Percentiles rank a stretch among this genome's conserved stretches.
Evolutionary conservation across 768 basidiomycete genomes (phyloP).

Genomic region (Sporobolomyces phaffii): DNA sequence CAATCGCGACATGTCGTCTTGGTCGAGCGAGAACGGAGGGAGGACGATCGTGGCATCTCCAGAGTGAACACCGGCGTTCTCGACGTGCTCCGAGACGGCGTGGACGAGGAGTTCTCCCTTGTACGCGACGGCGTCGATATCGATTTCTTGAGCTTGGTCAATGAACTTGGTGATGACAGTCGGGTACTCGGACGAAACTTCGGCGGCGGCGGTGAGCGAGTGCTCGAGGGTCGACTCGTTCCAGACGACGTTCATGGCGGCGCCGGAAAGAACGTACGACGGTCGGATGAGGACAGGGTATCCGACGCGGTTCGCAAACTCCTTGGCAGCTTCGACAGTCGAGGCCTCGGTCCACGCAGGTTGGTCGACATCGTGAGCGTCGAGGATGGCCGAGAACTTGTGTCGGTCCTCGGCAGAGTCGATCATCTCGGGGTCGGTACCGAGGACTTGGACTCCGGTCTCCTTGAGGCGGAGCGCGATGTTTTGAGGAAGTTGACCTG

Average conservation of each 20-base stretch:
- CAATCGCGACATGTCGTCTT: conserved; percentile 89
- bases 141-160: conserved; percentile 98
- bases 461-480: conserved; percentile 92
- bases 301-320: conserved; percentile 86
- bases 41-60: conserved; percentile 97
- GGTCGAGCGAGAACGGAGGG: conserved; percentile 96
- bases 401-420: conserved; percentile 98
- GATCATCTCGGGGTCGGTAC: conserved; percentile 98
- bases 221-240: conserved; percentile 81
- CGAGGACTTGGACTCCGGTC: conserved; percentile 96
- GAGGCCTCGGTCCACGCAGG: conserved; percentile 95
- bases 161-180: conserved; percentile 99
- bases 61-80: conserved; percentile 97
- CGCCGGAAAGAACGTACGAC: conserved; percentile 97
- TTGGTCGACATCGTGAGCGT: conserved; percentile 98
- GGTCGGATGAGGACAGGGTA: conserved; percentile 95
- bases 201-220: conserved; percentile 90
- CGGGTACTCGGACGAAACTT: conserved; percentile 90
- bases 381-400: conserved; percentile 97
- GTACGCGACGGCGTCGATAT: conserved; percentile 98
- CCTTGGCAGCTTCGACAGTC: conserved; percentile 74
- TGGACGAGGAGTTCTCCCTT: conserved; percentile 99
- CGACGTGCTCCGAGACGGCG: conserved; percentile 98
- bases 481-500: conserved; percentile 94
- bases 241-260: conserved; percentile 99